These are phyloP conservation scores for Ajuga chamaepitys DNA, from an alignment of 257 asterid species.

Conservation along the genomic window DNA sequence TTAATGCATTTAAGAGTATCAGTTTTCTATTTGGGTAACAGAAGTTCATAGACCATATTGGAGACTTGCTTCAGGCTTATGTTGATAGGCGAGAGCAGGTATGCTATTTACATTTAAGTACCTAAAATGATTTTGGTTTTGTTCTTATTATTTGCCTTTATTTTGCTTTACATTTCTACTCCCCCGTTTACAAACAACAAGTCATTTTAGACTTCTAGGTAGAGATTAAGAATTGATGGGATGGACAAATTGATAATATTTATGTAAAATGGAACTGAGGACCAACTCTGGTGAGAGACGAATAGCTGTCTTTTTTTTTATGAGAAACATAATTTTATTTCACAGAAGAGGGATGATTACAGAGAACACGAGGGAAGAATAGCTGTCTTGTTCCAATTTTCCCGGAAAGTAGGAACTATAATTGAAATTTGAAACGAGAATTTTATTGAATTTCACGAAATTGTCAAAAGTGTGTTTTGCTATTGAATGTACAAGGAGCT, in stretches of 20 bases:
- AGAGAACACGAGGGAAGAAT: no score
- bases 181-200: no score
- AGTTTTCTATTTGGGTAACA: conserved; percentile 33
- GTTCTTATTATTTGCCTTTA: background rate
- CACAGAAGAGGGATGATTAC: no score
- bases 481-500: background rate
- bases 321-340: no score
- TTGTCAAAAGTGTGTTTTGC: background rate
- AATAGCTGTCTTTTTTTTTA: background rate
- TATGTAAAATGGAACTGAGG: background rate
- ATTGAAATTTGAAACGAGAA: no score
- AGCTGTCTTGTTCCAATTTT: background rate
- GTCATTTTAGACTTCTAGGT: no score
- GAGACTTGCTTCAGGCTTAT: conserved; percentile 91
- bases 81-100: conserved; percentile 99
- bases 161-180: no score
- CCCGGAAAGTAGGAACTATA: background rate
- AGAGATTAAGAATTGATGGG: no score
- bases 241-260: background rate
- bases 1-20: conserved; percentile 10
- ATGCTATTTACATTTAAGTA: conserved; percentile 8
- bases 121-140: background rate
- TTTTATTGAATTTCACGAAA: background rate
- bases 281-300: background rate
- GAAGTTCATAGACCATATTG: conserved; percentile 91